Percentiles rank a stretch among this genome's conserved stretches.
Evolutionary conservation across 345 rosid genomes (phyloP).

Genomic region (Rhizophora apiculata): DNA sequence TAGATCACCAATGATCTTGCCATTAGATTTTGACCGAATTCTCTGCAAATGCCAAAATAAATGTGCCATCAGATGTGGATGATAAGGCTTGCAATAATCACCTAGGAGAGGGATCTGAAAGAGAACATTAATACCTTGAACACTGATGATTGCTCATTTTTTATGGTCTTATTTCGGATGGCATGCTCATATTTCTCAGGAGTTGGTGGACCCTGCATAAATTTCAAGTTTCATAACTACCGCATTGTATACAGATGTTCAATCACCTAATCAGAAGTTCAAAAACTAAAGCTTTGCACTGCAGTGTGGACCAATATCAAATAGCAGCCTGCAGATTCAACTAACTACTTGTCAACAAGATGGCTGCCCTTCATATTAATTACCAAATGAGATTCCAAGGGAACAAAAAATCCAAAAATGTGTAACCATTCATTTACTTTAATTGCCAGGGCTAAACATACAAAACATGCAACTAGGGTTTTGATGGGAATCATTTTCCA

Average conservation of each 20-base stretch:
- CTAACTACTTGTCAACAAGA: neutral
- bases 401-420: no score
- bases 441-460: no score
- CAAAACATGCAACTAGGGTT: no score
- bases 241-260: neutral
- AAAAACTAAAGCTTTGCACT: neutral
- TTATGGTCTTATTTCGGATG: slow-evolving; percentile 45
- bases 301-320: neutral
- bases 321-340: neutral
- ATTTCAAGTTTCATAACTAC: neutral
- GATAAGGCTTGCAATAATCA: neutral
- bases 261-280: neutral
- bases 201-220: slow-evolving; percentile 72
- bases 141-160: slow-evolving; percentile 45
- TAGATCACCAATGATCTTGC: slow-evolving; percentile 27
- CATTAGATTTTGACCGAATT: slow-evolving; percentile 52
- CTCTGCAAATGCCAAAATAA: slow-evolving; percentile 40
- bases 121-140: slow-evolving; percentile 44
- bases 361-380: neutral
- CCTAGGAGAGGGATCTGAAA: neutral
- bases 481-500: no score
- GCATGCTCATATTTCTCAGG: slow-evolving; percentile 71
- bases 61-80: slow-evolving; percentile 4
- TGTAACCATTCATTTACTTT: no score
- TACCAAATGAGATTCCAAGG: neutral